Base-by-base conservation (phyloP, 2,329 filamentous ascomycete species). In the Colletotrichum filicis region DNA sequence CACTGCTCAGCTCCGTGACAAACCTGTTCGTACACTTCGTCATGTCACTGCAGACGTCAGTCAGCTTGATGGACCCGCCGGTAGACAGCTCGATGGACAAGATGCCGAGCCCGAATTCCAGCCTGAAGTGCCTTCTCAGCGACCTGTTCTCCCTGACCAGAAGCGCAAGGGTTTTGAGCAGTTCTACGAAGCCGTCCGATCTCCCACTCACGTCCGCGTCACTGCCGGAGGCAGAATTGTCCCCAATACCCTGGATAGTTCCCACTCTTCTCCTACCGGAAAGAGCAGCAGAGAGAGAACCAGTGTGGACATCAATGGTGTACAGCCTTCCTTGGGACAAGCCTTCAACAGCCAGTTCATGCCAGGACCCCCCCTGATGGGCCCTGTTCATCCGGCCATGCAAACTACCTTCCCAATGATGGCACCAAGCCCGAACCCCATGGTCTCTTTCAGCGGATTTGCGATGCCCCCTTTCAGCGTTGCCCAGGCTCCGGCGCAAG, bases 131-230 rank as follows among this genome's bases (percentile, higher is more conserved):
- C 71, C 37, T 22, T 19, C 42, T 19, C 74, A 75, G 83, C 55
- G 60, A 52, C 46, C 70, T 30, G 22, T 56, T 19, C 70, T 73
- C 9, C 70, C 70, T 32, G 87, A 88, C 30, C 90, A 92, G 79
- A 87, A 88, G 76, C 87, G 87, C 42, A 90, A 92, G 79, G 91
- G 91, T n/a, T 93, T 93, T 76, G 88, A 91, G 79, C 86, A 88
- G 65, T 93, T 93, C 78, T 92, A 91, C 82, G 90, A 91, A 78
- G 90, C 91, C 12, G 91, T 92, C n/a, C 87, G 90, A 5, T 93
- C 91, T 42, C 91, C 91, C 8, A 91, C 90, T 16, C 90, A 92
- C 79, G 87, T 92, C 74, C 88, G 91, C 19, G 91, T 93, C 62
- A 93, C 91, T 24, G 91, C 91, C 72, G 90, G 91, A 71, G 91